A percentile compares a stretch with the other conserved stretches of the same genome.
These are phyloP conservation scores for Gossypium rotundifolium DNA, from an alignment of 345 rosid genomes.

Conservation along the genomic window DNA sequence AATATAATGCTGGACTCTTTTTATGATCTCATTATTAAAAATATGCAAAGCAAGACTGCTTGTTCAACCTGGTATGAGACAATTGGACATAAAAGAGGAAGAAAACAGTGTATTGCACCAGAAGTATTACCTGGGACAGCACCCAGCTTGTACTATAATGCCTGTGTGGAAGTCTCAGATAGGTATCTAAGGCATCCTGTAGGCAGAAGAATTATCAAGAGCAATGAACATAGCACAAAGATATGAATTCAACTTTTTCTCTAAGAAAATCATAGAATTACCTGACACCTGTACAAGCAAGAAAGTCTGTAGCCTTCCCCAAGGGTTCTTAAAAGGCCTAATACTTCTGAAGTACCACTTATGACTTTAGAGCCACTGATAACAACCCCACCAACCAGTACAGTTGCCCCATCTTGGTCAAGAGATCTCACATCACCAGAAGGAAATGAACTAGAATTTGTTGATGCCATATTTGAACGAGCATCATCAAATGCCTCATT, in stretches of 20 bases:
- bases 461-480: slow-evolving; percentile 47
- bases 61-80: neutral
- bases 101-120: neutral
- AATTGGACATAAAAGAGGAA: neutral
- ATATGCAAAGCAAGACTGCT: neutral
- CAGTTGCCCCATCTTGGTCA: slow-evolving; percentile 57
- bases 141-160: slow-evolving; percentile 97
- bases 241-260: slow-evolving; percentile 17
- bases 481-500: slow-evolving; percentile 75
- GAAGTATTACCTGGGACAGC: slow-evolving; percentile 70
- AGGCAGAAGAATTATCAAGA: slow-evolving; percentile 26
- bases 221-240: slow-evolving; percentile 16
- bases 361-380: slow-evolving; percentile 45
- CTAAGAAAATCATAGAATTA: slow-evolving; percentile 21
- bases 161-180: slow-evolving; percentile 68
- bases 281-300: slow-evolving; percentile 84
- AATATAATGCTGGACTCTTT: neutral
- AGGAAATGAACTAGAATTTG: slow-evolving; percentile 42
- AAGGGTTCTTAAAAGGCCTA: slow-evolving; percentile 65
- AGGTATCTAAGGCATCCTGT: slow-evolving; percentile 83
- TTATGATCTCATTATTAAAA: neutral
- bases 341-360: slow-evolving; percentile 66
- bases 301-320: slow-evolving; percentile 95
- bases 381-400: slow-evolving; percentile 38
- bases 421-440: slow-evolving; percentile 46